Base-by-base conservation (phyloP, 306 rosid genomes). In the Urtica urens region DNA sequence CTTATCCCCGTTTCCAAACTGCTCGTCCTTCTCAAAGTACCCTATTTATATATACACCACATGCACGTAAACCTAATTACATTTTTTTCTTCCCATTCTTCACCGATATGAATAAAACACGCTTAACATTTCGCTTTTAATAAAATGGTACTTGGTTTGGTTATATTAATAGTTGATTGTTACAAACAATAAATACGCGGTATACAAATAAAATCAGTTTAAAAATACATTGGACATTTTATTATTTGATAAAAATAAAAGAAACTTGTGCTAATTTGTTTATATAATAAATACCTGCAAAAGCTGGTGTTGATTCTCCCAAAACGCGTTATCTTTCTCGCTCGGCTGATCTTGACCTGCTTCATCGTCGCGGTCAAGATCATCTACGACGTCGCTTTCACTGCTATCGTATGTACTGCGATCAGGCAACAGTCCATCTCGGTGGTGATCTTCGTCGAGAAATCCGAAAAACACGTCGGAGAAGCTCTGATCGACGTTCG, bases 241-340 rank as follows among this genome's bases (percentile, higher is more conserved):
- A n/a, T n/a, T n/a, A n/a, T n/a, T n/a, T n/a, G n/a, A n/a, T n/a
- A n/a, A n/a, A n/a, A n/a, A n/a, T n/a, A n/a, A n/a, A n/a, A n/a
- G n/a, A n/a, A n/a, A n/a, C n/a, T n/a, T n/a, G n/a, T n/a, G n/a
- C n/a, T n/a, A n/a, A n/a, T n/a, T n/a, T n/a, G 4, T 12, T 7
- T 15, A 15, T 15, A 51, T 35, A 5, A 19, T 34, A 27, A 1
- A 49, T 38, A 87, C 96, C 67, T 71, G 86, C 62, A 87, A 53
- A 51, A 69, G 17, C 55, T 87, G 83, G 44, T 72, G 72, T 38
- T 87, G 94, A 15, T 64, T 69, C 1, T 80, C 88, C 96, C 93
- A 87, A 33, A 71, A 87, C 23, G 14, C 66, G 67, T 23, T 62
- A 23, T 60, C 54, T 31, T 77, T 66, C 12, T 71, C 71, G 13